Evolutionary conservation across 805 yeast genomes (phyloP), one percentile per base, ranked within the genome.

Genomic region (Saturnispora serradocipensis): DNA sequence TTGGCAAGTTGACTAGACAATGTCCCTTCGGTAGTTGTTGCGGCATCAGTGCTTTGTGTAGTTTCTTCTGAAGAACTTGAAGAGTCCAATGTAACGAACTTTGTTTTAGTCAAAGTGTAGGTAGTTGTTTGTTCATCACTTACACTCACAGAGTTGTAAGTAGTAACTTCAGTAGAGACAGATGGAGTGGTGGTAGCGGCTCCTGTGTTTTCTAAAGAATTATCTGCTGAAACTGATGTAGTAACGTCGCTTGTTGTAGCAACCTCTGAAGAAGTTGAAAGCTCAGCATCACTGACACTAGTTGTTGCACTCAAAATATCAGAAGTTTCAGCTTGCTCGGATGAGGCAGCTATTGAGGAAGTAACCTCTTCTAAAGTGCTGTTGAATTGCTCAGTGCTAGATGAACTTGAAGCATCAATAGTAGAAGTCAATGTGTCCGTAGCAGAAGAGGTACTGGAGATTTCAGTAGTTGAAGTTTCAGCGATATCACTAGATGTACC

Each of bases 81-180:
- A 5, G 53, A 43, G 22, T 36, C 56, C 16, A 51, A 28, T 18
- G 62, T 59, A 42, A 49, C 28, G 36, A 45, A 55, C 18, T 52
- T 25, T 18, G 62, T 59, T 8, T 53, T 47, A 7, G 60, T 58
- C 8, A 45, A 24, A 3, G 62, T 58, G 13, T 22, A 51, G 5
- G 61, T 58, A 27, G 62, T 59, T 22, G 59, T 57, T 18, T 45
- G 18, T 16, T 51, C 52, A 39, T 38, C 18, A 25, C 51, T 35
- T 48, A 32, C 45, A 39, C 20, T n/a, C 15, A 50, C 32, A 13
- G 52, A 24, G 24, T 43, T 34, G 13, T 38, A 49, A 28, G 56
- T 24, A 30, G 55, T 15, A 7, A 49, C 39, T 45, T 42, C 35
- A n/a, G 53, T 43, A 24, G 36, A 42, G 15, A 52, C 42, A 25